phyloP scores from a whole-genome alignment of 2,329 filamentous ascomycete genomes.

The Ophidiomyces ophidiicola region DNA sequence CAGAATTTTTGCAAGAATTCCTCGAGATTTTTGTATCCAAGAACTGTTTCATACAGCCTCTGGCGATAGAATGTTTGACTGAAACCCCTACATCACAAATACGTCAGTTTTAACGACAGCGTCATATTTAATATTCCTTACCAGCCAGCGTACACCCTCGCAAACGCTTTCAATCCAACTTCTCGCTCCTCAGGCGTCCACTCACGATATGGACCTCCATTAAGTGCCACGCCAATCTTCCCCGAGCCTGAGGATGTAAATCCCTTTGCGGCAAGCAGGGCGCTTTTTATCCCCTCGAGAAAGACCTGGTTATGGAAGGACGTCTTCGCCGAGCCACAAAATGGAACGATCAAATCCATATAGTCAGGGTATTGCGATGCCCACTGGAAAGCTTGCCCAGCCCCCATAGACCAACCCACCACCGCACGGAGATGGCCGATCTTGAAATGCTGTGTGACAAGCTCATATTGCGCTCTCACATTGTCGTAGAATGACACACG shows the following conservation, averaged over 20 bases:
- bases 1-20: conserved; percentile 65
- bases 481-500: conserved; percentile 56
- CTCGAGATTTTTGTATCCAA: conserved; percentile 57
- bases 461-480: conserved; percentile 52
- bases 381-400: conserved; percentile 55
- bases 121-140: conserved; percentile 16
- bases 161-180: conserved; percentile 56
- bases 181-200: conserved; percentile 45
- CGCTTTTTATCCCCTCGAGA: conserved; percentile 50
- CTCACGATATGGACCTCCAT: conserved; percentile 30
- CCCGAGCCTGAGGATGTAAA: conserved; percentile 42
- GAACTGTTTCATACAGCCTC: conserved; percentile 50
- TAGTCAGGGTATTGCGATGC: conserved; percentile 51
- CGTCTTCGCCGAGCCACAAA: conserved; percentile 54
- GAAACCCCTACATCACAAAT: conserved; percentile 47
- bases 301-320: conserved; percentile 58
- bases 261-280: conserved; percentile 47
- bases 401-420: conserved; percentile 61
- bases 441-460: conserved; percentile 52
- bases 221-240: conserved; percentile 32
- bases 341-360: conserved; percentile 53
- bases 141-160: conserved; percentile 64
- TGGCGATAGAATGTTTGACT: conserved; percentile 67
- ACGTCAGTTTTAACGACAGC: not conserved
- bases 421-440: conserved; percentile 51